Evolutionary conservation across 371 early-diverging fungal genomes (phyloP), one percentile per base, ranked within the genome.

Genomic region (Nematocida minor): DNA sequence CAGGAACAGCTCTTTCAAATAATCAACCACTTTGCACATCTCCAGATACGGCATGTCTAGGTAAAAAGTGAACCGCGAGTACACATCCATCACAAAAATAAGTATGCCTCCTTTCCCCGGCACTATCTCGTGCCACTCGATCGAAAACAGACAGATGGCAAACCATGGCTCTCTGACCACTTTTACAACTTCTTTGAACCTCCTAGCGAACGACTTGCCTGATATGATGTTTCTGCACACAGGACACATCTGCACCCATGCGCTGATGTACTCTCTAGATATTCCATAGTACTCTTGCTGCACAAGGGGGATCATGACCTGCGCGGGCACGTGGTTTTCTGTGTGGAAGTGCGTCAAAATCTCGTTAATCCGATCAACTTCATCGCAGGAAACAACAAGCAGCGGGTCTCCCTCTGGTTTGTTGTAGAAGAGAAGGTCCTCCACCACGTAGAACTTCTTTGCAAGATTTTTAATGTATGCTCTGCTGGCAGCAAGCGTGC

Each of bases 131-230:
- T 18, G 18, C 27, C 22, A n/a, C 11, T n/a, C 11, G 41, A 70
- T 42, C 4, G 22, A 14, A 60, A 20, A 70, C 41, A 70, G 3
- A 46, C 20, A 53, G 4, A 70, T 32, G n/a, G 71, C 71, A 57
- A 70, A 70, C 71, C 71, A 70, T 0, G 71, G 71, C 18, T 70
- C 71, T 20, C 62, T 14, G 18, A 70, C 55, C 20, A 70, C 51
- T 11, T 42, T 70, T n/a, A 70, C 60, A 3, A 4, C 16, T 1
- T 70, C 42, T n/a, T 38, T 9, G 47, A 29, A 42, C 40, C 32
- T 64, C 47, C 34, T 60, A 4, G n/a, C 25, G 22, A 9, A 7
- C 11, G 16, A 22, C n/a, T 1, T 2, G 7, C 0, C 0, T 6
- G 7, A 25, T 25, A 47, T 29, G n/a, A 69, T 18, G 11, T 36